phyloP scores from a whole-genome alignment of 345 rosid species.

The Cardamine chenopodiifolia region DNA sequence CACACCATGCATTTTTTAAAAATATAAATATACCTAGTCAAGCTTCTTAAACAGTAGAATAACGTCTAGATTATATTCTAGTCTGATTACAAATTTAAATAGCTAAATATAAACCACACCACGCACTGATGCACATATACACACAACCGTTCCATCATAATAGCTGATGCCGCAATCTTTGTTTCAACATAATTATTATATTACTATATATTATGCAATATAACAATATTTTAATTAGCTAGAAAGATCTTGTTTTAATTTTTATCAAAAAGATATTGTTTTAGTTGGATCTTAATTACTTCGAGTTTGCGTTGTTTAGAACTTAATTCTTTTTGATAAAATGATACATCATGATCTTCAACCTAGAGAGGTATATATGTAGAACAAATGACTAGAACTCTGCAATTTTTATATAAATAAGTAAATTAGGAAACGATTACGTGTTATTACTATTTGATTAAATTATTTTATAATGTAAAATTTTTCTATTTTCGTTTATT shows the following conservation, averaged over 20 bases:
- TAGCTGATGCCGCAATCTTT: constrained; percentile 1
- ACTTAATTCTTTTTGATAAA: not conserved
- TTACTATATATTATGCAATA: not conserved
- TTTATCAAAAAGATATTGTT: too few species aligned
- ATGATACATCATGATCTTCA: not conserved
- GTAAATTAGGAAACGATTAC: too few species aligned
- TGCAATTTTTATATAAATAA: not conserved
- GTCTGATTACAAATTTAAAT: not conserved
- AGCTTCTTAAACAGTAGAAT: not conserved
- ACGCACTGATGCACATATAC: constrained; percentile 15
- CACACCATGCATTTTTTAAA: constrained; percentile 22
- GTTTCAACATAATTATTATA: not conserved
- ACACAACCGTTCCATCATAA: not conserved
- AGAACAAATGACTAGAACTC: not conserved
- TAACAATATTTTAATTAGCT: not conserved
- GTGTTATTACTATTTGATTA: not conserved
- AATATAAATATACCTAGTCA: not conserved
- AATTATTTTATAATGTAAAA: not conserved
- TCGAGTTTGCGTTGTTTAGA: not conserved
- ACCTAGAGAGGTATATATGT: not conserved
- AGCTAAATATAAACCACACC: not conserved
- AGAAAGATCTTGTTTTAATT: not conserved
- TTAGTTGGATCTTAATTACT: not conserved
- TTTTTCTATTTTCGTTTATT: not conserved
- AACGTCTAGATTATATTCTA: too few species aligned